Conservation (phyloP, 495 filamentous ascomycete species). For the Xylaria sp. region DNA sequence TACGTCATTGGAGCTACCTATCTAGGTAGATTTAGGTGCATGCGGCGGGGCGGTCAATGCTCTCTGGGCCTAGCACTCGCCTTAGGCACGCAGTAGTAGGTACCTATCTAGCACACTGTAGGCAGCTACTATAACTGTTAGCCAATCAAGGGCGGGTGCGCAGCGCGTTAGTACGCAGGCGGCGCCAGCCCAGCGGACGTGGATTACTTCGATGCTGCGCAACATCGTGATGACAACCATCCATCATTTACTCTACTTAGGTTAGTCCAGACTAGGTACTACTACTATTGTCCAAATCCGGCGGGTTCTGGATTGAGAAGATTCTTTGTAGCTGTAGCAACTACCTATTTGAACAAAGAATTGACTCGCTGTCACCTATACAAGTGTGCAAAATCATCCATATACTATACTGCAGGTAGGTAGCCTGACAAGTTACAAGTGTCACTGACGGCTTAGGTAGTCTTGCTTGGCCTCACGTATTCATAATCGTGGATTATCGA, state of each 20-base stretch:
- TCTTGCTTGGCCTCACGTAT: not conserved
- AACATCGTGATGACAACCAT: slow-evolving; percentile 2
- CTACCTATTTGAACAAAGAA: not conserved
- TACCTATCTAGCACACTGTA: no score
- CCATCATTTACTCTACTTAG: not conserved
- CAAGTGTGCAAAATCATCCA: not conserved
- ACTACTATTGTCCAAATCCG: slow-evolving; percentile 13
- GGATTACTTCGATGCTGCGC: not conserved
- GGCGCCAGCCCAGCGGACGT: not conserved
- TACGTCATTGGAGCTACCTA: slow-evolving; percentile 25
- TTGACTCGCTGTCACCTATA: not conserved
- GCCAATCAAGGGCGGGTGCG: not conserved
- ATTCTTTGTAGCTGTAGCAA: slow-evolving; percentile 7
- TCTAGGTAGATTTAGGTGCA: not conserved
- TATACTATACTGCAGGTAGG: no score
- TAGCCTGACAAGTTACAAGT: not conserved
- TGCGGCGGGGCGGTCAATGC: not conserved
- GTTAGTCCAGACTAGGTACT: not conserved
- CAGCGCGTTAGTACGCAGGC: not conserved
- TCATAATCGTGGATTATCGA: not conserved
- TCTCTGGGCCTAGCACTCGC: not conserved
- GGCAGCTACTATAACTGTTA: not conserved
- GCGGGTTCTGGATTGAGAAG: not conserved
- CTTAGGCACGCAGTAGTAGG: no score
- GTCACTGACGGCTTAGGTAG: not conserved